Evolutionary conservation across 2,329 filamentous ascomycete species (phyloP), one percentile per base, ranked within the genome.

Genomic region (Zelopaecilomyces penicillatus): DNA sequence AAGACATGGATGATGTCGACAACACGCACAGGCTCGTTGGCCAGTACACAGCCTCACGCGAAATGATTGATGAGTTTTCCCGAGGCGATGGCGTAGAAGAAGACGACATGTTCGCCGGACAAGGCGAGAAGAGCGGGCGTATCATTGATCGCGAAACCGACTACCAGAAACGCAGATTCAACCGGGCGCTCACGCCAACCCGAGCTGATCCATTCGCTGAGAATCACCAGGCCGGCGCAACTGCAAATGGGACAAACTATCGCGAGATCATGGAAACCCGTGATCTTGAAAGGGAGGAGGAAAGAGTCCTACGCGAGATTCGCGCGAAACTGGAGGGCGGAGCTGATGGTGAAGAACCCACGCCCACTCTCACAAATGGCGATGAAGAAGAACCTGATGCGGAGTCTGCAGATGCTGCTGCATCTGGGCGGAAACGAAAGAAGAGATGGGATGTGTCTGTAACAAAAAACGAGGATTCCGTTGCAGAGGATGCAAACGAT

Each of bases 111-210:
- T 73, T 98, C 50, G 76, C 89, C 41, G 86, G 85, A 37, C 80
- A 83, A 54, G 77, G 79, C 54, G 93, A 97, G 71, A 87, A 91
- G 68, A 87, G 88, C 63, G 89, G 85, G 46, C 83, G 91, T 57
- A 97, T 98, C 60, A 75, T 83, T 49, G 91, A 94, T 61, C 85
- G 93, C 58, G 91, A 97, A 71, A 94, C 89, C 51, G 91, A 97
- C 61, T 98, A 98, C 63, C 94, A 98, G 68, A 95, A 95, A 69
- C 87, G 90, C 53, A 82, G 90, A 48, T 94, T 95, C 65, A 83
- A 95, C 62, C 88, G 93, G 50, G 82, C 80, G 42, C 74, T 97
- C 51, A 93, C 88, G 26, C 89, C 90, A 4, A 89, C 87, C 6
- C 82, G 88, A 58, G 87, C 83, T 50, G 89, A 95, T 61, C 83